Evolutionary conservation across 768 basidiomycete genomes (phyloP), one percentile per base, ranked within the genome.

Genomic region (Collybia sp.): DNA sequence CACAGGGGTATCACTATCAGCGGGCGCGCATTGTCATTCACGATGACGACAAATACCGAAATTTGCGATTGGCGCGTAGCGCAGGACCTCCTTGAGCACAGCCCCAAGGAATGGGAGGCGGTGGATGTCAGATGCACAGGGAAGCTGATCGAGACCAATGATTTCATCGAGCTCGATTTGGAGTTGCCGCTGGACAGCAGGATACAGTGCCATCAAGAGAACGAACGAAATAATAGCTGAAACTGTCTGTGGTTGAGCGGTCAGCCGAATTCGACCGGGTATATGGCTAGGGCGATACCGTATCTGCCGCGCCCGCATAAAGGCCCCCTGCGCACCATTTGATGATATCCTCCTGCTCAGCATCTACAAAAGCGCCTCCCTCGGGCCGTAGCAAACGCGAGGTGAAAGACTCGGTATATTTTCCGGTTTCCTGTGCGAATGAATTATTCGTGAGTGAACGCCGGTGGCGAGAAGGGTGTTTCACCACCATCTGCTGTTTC

Each of bases 291-390:
- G 25, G 38, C 19, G 17, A 15, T 45, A 73, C 72, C 10, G 72
- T 75, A 50, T 74, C 71, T 6, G 65, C 56, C 1, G 67, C 68
- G 46, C 75, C 77, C 35, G 73, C 72, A 49, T 77, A 79, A 3
- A 75, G 58, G 2, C 71, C 75, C 1, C 70, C 75, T 16, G 77
- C 73, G 33, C 71, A 69, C 65, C 76, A 77, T 49, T 71, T 75
- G 13, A 77, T 64, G 20, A 75, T 62, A 5, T 71, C 70, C 47
- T 77, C 76, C 12, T 70, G 59, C 25, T 67, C 66, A 12, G 64
- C 45, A 30, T 55, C 55, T 18, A 58, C 49, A 18, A 53, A 45
- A 33, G 52, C 42, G 43, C 36, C 30, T 10, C 51, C 60, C 10
- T 61, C 55, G 11, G 61, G 58, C 12, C 46, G 57, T 37, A 77